Evolutionary conservation across 768 basidiomycete species (phyloP), one percentile per base, ranked within the genome.

Genomic region (Melanogaster broomeanus): DNA sequence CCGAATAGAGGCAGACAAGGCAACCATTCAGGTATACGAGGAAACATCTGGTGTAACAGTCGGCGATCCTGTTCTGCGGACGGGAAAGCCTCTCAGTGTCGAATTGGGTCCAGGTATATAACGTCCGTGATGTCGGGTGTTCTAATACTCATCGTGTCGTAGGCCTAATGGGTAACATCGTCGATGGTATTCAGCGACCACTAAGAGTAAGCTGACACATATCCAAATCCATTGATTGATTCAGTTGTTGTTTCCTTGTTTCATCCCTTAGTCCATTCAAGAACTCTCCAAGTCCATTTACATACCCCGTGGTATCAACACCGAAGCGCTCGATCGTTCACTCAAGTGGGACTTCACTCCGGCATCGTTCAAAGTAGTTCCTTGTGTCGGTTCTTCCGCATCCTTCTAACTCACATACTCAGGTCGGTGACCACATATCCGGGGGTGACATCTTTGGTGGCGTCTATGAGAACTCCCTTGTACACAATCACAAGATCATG

Each of bases 101-200:
- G 97, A 99, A 71, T 81, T 99, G 35, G 97, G 97, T 30, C 97
- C 97, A 64, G 96, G 95, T 93, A 65, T 50, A 80, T 69, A 41
- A 41, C 11, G 33, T 10, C 8, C 30, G 22, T 40, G 24, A 46
- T 41, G 16, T 6, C 46, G 18, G 12, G 9, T 11, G 11, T 40
- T 22, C 35, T 15, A 45, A 8, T 54, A 48, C 44, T 55, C 38
- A 59, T 47, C 15, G 15, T 33, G 11, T 24, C 39, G 2, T 52
- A 97, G 96, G 97, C 61, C 75, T 99, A 52, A 98, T 99, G 97
- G 87, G 86, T n/a, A 98, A 99, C 70, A 99, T 99, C 63, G 93
- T 96, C 61, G 95, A 98, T 73, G 94, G 95, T 62, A 95, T 96
- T 65, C 94, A 97, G 70, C 84, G 94, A 65, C 94, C 94, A 52